Conservation (phyloP, 73 alveolate genomes). For the Stentor roeselii region DNA sequence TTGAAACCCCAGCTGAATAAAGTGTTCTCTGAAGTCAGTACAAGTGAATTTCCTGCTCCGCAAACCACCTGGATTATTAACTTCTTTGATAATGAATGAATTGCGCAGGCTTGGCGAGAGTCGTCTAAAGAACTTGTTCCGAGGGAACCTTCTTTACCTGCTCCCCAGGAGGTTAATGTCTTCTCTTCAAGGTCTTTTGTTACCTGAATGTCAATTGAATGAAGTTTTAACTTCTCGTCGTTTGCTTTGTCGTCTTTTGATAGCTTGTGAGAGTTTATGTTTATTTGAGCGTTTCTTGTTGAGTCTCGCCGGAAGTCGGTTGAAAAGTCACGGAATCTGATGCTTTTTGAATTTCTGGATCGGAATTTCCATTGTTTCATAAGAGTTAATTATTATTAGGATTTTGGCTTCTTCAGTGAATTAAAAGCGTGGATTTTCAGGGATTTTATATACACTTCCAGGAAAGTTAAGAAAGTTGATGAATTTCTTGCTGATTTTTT, state of each 20-base stretch:
- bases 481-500: too few relatives aligned
- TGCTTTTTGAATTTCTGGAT: background rate
- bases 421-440: too few relatives aligned
- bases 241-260: background rate
- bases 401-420: too few relatives aligned
- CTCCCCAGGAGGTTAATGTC: constrained; percentile 9
- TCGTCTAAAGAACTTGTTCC: background rate
- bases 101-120: background rate
- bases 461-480: too few relatives aligned
- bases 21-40: constrained; percentile 71
- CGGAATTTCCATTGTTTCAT: constrained; percentile 27
- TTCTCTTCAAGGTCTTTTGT: background rate
- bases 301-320: background rate
- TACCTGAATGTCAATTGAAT: background rate
- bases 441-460: too few relatives aligned
- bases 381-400: too few relatives aligned
- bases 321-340: background rate
- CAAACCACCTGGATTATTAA: constrained; percentile 63
- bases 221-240: too few relatives aligned
- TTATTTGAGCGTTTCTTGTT: background rate
- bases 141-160: constrained; percentile 20
- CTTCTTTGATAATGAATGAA: background rate
- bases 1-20: constrained; percentile 88
- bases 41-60: constrained; percentile 79
- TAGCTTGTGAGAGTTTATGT: background rate